Base-by-base conservation (phyloP, 2,329 filamentous ascomycete genomes). In the Ophiosphaerella narmari region DNA sequence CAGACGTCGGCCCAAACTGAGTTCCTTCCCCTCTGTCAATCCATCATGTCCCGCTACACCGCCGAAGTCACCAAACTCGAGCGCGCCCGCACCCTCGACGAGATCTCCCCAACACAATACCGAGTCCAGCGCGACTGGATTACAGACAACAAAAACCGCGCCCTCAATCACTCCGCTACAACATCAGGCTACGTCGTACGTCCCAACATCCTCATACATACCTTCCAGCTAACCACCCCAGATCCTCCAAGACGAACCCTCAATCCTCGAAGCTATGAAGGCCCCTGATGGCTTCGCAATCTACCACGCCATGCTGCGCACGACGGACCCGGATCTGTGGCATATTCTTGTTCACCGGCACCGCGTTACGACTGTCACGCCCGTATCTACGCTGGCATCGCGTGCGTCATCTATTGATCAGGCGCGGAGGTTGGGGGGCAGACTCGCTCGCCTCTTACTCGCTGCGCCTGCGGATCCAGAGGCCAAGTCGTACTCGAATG, bases 381-480 rank as follows among this genome's bases (percentile, higher is more conserved):
- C 37, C 13, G 14, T n/a, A 1, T 11, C 41, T 7, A 29, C 24
- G 3, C 14, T 5, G 4, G 11, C 12, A 26, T 29, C 42, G 13
- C 23, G 13, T 14, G 1, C 14, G 12, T 38, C 31, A 7, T 37
- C 46, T 1, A 12, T 48, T 3, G 40, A 48, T n/a, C 37, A 40
- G 9, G 41, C 46, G 1, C 16, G 43, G 24, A 48, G 34, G 14
- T 46, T 43, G 8, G 43, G 41, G 2, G 49, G 50, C 36, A 58
- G 45, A 39, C 43, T 58, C 4, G 34, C 50, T 5, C 56, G 62
- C 11, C 51, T 46, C 18, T 24, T 62, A 6, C 50, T 65, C n/a
- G 46, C 54, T 7, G 48, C 50, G 14, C 55, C 60, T 2, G 48
- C 47, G 2, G 45, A 57, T 14, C 38, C 47, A 13, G 47, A 46